Evolutionary conservation across 192 early-diverging fungal genomes (phyloP).

Genomic region (Dissophora ornata): DNA sequence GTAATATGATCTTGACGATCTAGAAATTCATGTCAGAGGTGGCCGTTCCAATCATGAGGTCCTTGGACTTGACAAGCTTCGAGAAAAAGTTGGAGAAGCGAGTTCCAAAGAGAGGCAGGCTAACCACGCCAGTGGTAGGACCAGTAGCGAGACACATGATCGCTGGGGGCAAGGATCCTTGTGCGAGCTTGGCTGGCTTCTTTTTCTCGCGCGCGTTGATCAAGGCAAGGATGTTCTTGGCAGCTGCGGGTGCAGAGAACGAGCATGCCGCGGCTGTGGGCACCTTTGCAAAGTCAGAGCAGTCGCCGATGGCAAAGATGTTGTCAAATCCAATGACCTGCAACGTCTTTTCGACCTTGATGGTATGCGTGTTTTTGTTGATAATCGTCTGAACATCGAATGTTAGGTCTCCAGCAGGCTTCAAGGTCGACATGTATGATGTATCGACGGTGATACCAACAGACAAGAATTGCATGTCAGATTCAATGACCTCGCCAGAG

Average conservation of each 20-base stretch:
- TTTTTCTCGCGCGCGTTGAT: not conserved
- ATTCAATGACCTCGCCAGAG: conserved; percentile 56
- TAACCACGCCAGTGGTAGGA: conserved; percentile 22
- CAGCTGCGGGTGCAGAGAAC: conserved; percentile 14
- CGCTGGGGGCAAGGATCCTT: not conserved
- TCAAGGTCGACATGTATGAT: conserved; percentile 58
- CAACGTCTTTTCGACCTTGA: conserved; percentile 60
- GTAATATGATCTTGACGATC: no score
- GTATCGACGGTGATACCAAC: conserved; percentile 58
- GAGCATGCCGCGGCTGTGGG: conserved; percentile 17
- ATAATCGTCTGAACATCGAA: conserved; percentile 40
- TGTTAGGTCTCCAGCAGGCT: conserved; percentile 8
- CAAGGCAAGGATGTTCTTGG: conserved; percentile 25
- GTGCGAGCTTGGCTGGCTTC: conserved; percentile 12
- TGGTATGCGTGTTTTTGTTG: conserved; percentile 47
- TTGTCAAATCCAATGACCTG: conserved; percentile 56
- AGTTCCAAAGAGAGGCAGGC: conserved; percentile 23
- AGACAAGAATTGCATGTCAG: conserved; percentile 68
- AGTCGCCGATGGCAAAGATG: conserved; percentile 68
- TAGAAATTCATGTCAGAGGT: conserved; percentile 21
- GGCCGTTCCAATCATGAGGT: conserved; percentile 33
- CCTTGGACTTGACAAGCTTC: conserved; percentile 42
- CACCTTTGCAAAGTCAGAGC: conserved; percentile 50
- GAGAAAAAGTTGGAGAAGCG: conserved; percentile 27
- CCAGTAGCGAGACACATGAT: conserved; percentile 43